These are phyloP conservation scores for Zhuliangozyma parablackwelliae DNA, from an alignment of 1,139 yeast species.

Conservation along the genomic window DNA sequence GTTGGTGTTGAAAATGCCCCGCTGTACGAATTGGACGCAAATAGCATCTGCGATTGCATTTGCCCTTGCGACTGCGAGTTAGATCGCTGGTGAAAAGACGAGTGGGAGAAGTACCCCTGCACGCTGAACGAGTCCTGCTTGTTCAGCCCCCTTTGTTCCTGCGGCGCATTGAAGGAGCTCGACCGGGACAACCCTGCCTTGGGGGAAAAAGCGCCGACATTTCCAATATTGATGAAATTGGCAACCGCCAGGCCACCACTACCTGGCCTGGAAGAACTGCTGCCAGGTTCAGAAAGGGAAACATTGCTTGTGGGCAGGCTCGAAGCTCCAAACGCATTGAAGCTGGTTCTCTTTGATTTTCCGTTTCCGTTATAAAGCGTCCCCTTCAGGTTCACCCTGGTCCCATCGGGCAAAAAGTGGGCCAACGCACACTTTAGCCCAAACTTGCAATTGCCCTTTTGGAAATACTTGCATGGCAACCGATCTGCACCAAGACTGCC, in stretches of 20 bases:
- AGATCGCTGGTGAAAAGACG: constrained; percentile 2
- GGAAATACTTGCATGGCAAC: constrained; percentile 88
- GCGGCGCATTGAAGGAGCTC: too few species aligned
- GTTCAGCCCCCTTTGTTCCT: too few species aligned
- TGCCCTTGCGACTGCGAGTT: neutral
- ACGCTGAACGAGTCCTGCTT: too few species aligned
- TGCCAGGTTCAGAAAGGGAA: too few species aligned
- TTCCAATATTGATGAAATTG: constrained; percentile 7
- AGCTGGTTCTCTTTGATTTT: neutral
- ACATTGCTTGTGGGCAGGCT: too few species aligned
- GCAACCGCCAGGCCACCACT: too few species aligned
- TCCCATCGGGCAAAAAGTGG: constrained; percentile 84
- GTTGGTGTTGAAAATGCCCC: too few species aligned
- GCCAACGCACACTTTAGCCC: constrained; percentile 92
- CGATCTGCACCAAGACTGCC: constrained; percentile 53
- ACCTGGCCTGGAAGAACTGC: too few species aligned
- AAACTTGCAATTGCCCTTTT: constrained; percentile 91
- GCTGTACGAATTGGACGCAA: constrained; percentile 3
- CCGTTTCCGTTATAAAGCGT: constrained; percentile 4
- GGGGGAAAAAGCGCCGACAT: too few species aligned
- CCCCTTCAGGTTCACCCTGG: constrained; percentile 59
- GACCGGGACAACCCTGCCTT: too few species aligned
- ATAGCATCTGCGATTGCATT: constrained; percentile 1
- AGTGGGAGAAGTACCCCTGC: too few species aligned
- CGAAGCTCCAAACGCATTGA: too few species aligned